Percentiles rank a stretch among this genome's conserved stretches.
Evolutionary conservation across 768 basidiomycete genomes (phyloP).

Genomic region (Kwoniella bestiolae): DNA sequence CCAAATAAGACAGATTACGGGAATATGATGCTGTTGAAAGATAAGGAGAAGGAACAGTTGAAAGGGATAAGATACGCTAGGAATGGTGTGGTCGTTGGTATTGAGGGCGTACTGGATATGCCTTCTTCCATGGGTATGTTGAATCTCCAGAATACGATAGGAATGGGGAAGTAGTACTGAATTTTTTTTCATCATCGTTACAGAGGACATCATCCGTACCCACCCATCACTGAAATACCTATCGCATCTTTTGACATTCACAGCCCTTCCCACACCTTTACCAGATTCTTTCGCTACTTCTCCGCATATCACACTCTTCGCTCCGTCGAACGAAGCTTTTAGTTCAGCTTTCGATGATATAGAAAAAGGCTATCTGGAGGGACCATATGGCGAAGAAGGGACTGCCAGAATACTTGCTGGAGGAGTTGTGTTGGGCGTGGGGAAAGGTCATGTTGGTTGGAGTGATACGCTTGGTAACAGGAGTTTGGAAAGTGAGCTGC

Average conservation of each 20-base stretch:
- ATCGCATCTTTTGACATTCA: constrained; percentile 67
- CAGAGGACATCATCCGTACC: constrained; percentile 68
- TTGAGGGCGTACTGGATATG: constrained; percentile 72
- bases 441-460: constrained; percentile 55
- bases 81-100: constrained; percentile 79
- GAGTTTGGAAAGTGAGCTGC: constrained; percentile 25
- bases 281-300: constrained; percentile 62
- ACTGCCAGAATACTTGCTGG: constrained; percentile 71
- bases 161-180: no score
- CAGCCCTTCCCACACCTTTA: constrained; percentile 56
- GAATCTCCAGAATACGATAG: no score
- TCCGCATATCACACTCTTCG: constrained; percentile 80
- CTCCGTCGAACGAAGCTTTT: constrained; percentile 86
- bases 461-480: constrained; percentile 45
- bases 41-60: constrained; percentile 60
- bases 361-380: constrained; percentile 86
- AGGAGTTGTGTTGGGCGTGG: constrained; percentile 42
- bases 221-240: constrained; percentile 74
- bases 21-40: neutral
- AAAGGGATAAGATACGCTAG: constrained; percentile 66
- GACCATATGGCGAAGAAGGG: constrained; percentile 81
- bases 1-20: no score
- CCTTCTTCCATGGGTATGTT: constrained; percentile 76
- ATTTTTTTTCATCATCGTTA: neutral
- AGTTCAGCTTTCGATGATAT: constrained; percentile 67